Conservation (phyloP, 177 flowering plant genomes). For the Telopea speciosissima region DNA sequence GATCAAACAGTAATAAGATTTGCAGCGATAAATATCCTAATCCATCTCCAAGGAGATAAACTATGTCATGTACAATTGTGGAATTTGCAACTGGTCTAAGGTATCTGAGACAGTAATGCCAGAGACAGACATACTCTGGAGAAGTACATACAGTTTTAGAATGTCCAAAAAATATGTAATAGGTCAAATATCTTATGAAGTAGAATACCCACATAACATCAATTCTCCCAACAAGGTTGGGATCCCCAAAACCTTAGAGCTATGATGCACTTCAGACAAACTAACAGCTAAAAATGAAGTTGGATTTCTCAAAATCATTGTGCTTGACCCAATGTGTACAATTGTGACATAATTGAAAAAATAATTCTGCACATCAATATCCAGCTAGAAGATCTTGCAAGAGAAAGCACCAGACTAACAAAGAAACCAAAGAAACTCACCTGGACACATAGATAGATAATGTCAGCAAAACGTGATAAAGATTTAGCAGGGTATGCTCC, state of each 20-base stretch:
- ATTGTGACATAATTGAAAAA: too few species aligned
- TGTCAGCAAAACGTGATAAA: conserved; percentile 83
- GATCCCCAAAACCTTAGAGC: not conserved
- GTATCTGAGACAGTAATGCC: not conserved
- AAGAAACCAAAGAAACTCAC: conserved; percentile 31
- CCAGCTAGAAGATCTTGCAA: not conserved
- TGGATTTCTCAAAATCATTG: not conserved
- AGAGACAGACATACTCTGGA: too few species aligned
- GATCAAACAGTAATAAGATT: not conserved
- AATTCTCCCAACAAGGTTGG: not conserved
- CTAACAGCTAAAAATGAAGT: not conserved
- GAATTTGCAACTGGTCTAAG: not conserved
- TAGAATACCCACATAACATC: too few species aligned
- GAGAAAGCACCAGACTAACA: not conserved
- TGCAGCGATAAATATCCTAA: not conserved
- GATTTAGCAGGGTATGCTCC: conserved; percentile 77
- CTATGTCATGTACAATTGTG: not conserved
- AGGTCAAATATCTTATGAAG: too few species aligned
- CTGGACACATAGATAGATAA: conserved; percentile 84
- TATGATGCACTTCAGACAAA: not conserved
- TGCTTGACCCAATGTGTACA: not conserved
- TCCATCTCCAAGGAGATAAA: not conserved
- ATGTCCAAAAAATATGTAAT: too few species aligned
- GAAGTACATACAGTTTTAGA: too few species aligned
- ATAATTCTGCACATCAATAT: not conserved